Conservation (phyloP, 2,329 filamentous ascomycete species). For the Diaporthe vaccinii region DNA sequence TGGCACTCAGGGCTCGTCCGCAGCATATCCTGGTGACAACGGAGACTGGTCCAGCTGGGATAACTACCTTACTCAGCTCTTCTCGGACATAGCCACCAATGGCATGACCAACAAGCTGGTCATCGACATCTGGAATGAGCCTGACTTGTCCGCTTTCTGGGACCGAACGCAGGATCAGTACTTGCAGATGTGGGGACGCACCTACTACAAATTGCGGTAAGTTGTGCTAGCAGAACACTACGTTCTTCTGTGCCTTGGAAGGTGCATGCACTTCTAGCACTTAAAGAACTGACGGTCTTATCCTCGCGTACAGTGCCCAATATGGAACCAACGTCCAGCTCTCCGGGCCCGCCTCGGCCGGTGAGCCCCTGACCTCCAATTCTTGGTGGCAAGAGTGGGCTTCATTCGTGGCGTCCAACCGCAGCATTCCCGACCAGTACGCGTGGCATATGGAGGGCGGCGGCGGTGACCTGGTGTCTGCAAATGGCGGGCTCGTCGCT, state of each 20-base stretch:
- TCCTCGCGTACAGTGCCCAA: not conserved
- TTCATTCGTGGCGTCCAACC: slow-evolving; percentile 51
- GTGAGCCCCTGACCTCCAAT: slow-evolving; percentile 49
- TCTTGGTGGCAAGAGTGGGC: slow-evolving; percentile 58
- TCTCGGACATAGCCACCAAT: slow-evolving; percentile 53
- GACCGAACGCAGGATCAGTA: slow-evolving; percentile 56
- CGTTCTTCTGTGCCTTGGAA: fast-evolving
- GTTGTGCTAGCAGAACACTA: slow-evolving; percentile 7
- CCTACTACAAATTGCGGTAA: slow-evolving; percentile 50
- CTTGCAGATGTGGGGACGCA: slow-evolving; percentile 53
- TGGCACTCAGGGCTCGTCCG: slow-evolving; percentile 53
- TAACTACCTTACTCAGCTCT: slow-evolving; percentile 54
- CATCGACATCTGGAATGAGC: slow-evolving; percentile 68
- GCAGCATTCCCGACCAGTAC: slow-evolving; percentile 58
- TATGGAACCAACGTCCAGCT: slow-evolving; percentile 46
- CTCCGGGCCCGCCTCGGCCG: slow-evolving; percentile 55
- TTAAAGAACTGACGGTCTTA: not conserved
- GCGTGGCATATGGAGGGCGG: slow-evolving; percentile 57
- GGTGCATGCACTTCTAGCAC: not conserved
- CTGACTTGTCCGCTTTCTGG: slow-evolving; percentile 56
- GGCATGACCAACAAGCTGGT: slow-evolving; percentile 54
- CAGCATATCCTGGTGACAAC: slow-evolving; percentile 62
- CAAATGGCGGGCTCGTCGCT: slow-evolving; percentile 45
- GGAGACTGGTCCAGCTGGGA: slow-evolving; percentile 62
- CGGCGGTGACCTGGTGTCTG: slow-evolving; percentile 47